A percentile compares a stretch with the other conserved stretches of the same genome.
Conservation (phyloP, 129 eudicot genomes). For the Kitagawia praeruptora region DNA sequence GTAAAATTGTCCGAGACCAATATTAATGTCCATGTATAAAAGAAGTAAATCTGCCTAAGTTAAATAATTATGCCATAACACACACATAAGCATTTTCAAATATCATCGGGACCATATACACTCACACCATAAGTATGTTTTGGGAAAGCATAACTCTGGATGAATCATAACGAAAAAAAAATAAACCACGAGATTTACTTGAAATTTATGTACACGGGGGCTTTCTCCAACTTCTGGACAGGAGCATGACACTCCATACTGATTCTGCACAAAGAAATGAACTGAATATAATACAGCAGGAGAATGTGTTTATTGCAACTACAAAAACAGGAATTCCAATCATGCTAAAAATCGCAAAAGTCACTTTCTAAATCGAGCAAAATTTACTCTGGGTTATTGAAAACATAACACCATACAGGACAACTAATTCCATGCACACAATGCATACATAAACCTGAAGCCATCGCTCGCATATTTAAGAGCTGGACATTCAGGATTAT, state of each 20-base stretch:
- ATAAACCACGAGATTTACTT: constrained; percentile 36
- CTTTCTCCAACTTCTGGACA: constrained; percentile 53
- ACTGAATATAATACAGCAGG: not conserved
- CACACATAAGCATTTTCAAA: not conserved
- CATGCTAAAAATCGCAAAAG: not conserved
- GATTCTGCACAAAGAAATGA: constrained; percentile 41
- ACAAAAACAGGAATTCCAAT: not conserved
- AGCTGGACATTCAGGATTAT: not conserved
- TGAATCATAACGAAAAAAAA: not conserved
- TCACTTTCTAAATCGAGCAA: not conserved
- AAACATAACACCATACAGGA: not conserved
- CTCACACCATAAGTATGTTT: not conserved
- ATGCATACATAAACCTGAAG: not conserved
- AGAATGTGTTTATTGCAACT: not conserved
- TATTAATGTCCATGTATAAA: not conserved
- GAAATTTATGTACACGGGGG: constrained; percentile 66
- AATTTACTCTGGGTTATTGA: not conserved
- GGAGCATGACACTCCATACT: constrained; percentile 56
- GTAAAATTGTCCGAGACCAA: not conserved
- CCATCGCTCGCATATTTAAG: not conserved
- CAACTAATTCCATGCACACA: not conserved
- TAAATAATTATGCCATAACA: not conserved
- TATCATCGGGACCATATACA: not conserved
- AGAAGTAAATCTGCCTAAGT: not conserved
- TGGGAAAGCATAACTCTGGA: not conserved